A percentile compares a stretch with the other conserved stretches of the same genome.
Evolutionary conservation across 306 rosid species (phyloP).

Genomic region (Dalbergia oliveri): DNA sequence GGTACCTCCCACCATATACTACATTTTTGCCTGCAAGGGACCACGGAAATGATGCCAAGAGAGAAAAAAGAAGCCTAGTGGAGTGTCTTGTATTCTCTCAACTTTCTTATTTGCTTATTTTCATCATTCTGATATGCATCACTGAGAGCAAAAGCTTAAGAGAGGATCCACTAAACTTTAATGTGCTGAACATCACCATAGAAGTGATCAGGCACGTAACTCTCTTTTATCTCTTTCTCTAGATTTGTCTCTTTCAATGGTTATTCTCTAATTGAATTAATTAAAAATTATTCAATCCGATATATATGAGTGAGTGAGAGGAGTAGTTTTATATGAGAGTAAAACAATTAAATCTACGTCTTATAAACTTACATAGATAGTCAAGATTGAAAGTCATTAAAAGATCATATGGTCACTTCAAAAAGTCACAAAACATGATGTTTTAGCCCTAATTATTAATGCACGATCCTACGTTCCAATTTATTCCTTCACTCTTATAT

Average conservation of each 20-base stretch:
- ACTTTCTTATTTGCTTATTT: slow-evolving; percentile 66
- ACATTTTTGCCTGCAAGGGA: slow-evolving; percentile 51
- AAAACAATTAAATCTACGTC: too few relatives aligned
- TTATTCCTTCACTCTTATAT: too few relatives aligned
- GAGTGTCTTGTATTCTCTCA: slow-evolving; percentile 60
- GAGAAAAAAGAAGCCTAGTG: slow-evolving; percentile 26
- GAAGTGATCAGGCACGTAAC: slow-evolving; percentile 65
- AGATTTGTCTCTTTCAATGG: not conserved
- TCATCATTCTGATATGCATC: slow-evolving; percentile 69
- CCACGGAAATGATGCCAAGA: slow-evolving; percentile 2
- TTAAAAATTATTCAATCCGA: not conserved
- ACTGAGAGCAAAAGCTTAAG: slow-evolving; percentile 67
- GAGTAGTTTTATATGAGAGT: too few relatives aligned
- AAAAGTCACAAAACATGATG: too few relatives aligned
- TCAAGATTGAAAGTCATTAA: too few relatives aligned
- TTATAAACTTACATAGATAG: too few relatives aligned
- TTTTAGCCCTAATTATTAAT: too few relatives aligned
- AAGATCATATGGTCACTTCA: too few relatives aligned
- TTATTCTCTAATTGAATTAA: not conserved
- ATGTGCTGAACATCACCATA: slow-evolving; percentile 57
- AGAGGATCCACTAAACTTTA: slow-evolving; percentile 84
- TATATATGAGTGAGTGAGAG: too few relatives aligned
- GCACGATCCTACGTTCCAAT: too few relatives aligned
- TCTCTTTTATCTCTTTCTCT: not conserved
- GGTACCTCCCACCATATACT: slow-evolving; percentile 80